Evolutionary conservation across 108 stramenopile species (phyloP).

Genomic region (Skeletonema costatum): DNA sequence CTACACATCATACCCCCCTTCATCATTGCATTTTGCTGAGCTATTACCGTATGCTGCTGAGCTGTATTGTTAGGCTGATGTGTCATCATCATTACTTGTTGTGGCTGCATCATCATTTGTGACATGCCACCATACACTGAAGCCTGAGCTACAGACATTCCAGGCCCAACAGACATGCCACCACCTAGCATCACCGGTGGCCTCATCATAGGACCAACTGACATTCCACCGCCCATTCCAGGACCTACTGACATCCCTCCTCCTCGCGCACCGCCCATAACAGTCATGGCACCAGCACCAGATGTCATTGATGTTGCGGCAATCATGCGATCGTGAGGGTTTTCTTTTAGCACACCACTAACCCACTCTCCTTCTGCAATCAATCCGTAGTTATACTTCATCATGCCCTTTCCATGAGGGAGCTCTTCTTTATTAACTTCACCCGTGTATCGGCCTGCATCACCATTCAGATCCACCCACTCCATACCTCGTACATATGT

Average conservation of each 20-base stretch:
- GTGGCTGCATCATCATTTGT: not conserved
- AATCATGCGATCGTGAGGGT: conserved; percentile 47
- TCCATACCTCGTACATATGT: conserved; percentile 1
- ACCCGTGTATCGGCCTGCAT: conserved; percentile 1
- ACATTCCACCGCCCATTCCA: conserved; percentile 5
- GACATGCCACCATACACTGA: not conserved
- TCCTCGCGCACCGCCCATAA: not conserved
- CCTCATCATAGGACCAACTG: not conserved
- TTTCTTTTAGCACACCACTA: conserved; percentile 21
- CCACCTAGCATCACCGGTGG: not conserved
- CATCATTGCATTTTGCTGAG: not conserved
- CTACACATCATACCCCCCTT: not conserved
- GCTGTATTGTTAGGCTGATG: not conserved
- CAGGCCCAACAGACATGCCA: not conserved
- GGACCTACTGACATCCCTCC: conserved; percentile 3
- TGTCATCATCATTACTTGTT: not conserved
- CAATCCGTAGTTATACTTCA: conserved; percentile 56
- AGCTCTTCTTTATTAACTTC: not conserved
- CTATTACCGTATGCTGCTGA: not conserved
- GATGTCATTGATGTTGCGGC: not conserved
- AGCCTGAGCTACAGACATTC: not conserved
- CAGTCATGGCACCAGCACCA: not conserved
- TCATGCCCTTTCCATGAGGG: conserved; percentile 59
- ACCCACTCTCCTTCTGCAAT: conserved; percentile 57
- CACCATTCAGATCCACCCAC: conserved; percentile 7